These are phyloP conservation scores for Apophysomyces elegans DNA, from an alignment of 371 early-diverging fungal species.

Conservation along the genomic window DNA sequence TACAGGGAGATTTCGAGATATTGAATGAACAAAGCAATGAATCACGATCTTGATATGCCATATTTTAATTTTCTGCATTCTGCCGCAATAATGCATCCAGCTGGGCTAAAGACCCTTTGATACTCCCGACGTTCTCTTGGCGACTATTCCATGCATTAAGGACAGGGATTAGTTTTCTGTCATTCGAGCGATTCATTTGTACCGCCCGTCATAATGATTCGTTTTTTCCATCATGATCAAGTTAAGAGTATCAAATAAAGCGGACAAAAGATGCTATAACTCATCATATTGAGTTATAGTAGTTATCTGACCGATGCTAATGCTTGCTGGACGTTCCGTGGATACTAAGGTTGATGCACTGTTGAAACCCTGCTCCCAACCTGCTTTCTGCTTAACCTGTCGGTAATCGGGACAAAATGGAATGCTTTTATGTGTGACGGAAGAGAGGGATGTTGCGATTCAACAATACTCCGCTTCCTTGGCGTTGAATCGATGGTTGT, in stretches of 20 bases:
- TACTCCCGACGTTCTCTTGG: not conserved
- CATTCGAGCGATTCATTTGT: not conserved
- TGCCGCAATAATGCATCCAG: not conserved
- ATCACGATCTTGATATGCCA: too few species aligned
- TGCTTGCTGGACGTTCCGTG: too few species aligned
- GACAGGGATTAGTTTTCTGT: not conserved
- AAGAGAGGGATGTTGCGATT: not conserved
- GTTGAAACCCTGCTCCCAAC: not conserved
- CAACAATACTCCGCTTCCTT: slow-evolving; percentile 4
- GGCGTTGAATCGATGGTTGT: slow-evolving; percentile 4
- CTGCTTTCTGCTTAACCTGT: not conserved
- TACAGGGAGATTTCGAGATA: too few species aligned
- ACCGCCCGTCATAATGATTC: not conserved
- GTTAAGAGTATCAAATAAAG: not conserved
- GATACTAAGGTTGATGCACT: too few species aligned
- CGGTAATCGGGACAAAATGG: not conserved
- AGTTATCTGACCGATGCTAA: too few species aligned
- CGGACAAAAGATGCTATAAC: not conserved
- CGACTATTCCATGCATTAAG: not conserved
- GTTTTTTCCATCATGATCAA: not conserved
- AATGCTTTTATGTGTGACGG: not conserved
- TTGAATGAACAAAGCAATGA: too few species aligned
- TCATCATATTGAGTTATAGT: not conserved
- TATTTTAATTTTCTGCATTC: too few species aligned
- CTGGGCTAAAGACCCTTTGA: not conserved